Percentiles rank a stretch among this genome's conserved stretches.
phyloP scores from a whole-genome alignment of 208 protist genomes.

The Wallacemonas sp. region DNA sequence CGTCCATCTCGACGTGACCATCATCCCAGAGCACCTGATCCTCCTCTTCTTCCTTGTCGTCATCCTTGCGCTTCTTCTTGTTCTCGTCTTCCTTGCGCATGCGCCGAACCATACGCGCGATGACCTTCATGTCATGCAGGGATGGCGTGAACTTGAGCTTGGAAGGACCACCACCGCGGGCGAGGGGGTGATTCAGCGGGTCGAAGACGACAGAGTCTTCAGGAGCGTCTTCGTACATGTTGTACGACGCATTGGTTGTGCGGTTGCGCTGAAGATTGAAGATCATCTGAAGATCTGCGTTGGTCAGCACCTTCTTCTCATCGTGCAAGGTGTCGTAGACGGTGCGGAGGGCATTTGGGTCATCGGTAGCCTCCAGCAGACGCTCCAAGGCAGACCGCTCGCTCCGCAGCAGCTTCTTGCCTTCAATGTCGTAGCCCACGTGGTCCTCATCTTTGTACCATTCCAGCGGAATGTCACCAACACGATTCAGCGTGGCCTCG shows the following conservation, averaged over 20 bases:
- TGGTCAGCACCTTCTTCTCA: constrained; percentile 86
- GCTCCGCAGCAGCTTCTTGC: constrained; percentile 89
- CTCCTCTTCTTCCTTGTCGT: constrained; percentile 42
- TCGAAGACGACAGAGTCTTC: constrained; percentile 88
- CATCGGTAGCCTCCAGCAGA: constrained; percentile 91
- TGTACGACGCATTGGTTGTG: constrained; percentile 82
- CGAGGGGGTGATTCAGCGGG: constrained; percentile 91
- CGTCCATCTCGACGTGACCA: constrained; percentile 83
- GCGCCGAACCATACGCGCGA: constrained; percentile 89
- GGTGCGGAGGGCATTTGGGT: constrained; percentile 90
- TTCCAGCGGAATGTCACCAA: constrained; percentile 93
- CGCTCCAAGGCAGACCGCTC: constrained; percentile 86
- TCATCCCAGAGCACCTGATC: constrained; percentile 78
- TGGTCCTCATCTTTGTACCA: constrained; percentile 95
- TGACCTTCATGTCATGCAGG: constrained; percentile 88
- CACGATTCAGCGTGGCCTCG: constrained; percentile 87
- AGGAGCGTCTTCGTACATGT: constrained; percentile 89
- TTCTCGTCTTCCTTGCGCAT: constrained; percentile 60
- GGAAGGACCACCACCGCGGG: constrained; percentile 75
- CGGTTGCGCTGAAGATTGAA: constrained; percentile 93
- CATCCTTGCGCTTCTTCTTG: constrained; percentile 25
- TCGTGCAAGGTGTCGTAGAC: constrained; percentile 92
- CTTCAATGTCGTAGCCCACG: constrained; percentile 93
- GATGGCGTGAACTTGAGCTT: constrained; percentile 86
- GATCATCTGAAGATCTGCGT: constrained; percentile 92